Evolutionary conservation across 163 green algal species (phyloP), one percentile per base, ranked within the genome.

Genomic region (Scenedesmus sp.): DNA sequence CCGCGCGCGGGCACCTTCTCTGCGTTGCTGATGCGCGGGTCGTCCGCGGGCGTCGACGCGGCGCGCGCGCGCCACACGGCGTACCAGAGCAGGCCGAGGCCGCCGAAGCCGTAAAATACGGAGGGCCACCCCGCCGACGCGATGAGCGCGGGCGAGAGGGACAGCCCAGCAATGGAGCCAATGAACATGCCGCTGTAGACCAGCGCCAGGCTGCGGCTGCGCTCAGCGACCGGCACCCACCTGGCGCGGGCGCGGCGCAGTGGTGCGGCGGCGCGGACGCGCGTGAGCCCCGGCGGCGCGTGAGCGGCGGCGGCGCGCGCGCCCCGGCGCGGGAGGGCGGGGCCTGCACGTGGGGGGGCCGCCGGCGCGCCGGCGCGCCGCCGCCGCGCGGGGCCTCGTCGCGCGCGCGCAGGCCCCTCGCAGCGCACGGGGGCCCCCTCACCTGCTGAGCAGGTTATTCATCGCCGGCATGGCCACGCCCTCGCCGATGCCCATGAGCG

Each of bases 391-490:
- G 39, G 6, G 39, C 39, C 6, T 47, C 7, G 7, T 47, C 39
- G 39, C 10, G 39, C 10, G 7, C 6, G 39, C 39, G 18, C 50
- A 58, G 50, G 14, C 14, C 50, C 7, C 50, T 24, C 50, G 50
- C 50, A 58, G 50, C 50, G 39, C 39, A 47, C 39, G 39, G 7
- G 10, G 39, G 22, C 18, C 10, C 14, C 0, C 84, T 87, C 80
- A 96, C 87, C 88, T 85, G 4, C 93, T 96, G 17, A 99, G 89
- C 77, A 99, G 78, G 67, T 97, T 97, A 84, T 98, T 98, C 96
- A 98, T 99, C 24, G 96, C 93, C 2, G 95, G 95, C 93, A 98
- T 98, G 60, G 95, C 94, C 39, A 99, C 95, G 3, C 96, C 96
- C 83, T 99, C 96, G 2, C 96, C 96, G 3, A 99, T 83, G 58